Conservation (phyloP, 257 asterid species). For the Galeopsis tetrahit region DNA sequence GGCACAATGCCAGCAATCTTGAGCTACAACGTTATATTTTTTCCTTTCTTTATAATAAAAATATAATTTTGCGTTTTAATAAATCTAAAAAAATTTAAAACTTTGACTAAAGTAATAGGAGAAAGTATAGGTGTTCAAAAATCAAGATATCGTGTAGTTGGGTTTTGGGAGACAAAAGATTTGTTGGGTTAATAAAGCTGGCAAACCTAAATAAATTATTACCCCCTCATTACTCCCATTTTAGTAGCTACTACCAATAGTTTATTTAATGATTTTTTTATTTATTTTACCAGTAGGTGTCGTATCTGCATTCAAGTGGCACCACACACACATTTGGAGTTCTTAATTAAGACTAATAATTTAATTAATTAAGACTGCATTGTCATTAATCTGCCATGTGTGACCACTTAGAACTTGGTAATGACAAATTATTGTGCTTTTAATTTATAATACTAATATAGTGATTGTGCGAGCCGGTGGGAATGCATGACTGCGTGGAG, state of each 20-base stretch:
- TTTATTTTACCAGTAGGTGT: slow-evolving; percentile 7
- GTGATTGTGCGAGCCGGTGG: neutral
- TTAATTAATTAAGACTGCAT: slow-evolving; percentile 8
- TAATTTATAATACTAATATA: neutral
- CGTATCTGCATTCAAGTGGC: slow-evolving; percentile 27
- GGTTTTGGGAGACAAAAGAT: slow-evolving; percentile 35
- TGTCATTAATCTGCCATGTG: slow-evolving; percentile 36
- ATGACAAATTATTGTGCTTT: neutral
- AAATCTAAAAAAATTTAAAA: neutral
- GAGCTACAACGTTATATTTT: neutral
- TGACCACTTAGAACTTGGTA: neutral
- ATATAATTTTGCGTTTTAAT: neutral
- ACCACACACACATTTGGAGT: slow-evolving; percentile 19
- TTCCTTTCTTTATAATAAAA: neutral
- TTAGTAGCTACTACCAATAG: neutral
- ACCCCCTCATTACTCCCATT: slow-evolving; percentile 8
- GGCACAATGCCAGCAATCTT: slow-evolving; percentile 28
- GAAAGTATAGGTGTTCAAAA: slow-evolving; percentile 9
- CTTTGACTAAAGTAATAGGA: neutral
- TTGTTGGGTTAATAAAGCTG: slow-evolving; percentile 34
- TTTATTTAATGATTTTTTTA: neutral
- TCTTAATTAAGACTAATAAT: slow-evolving; percentile 20
- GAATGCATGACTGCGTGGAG: no score
- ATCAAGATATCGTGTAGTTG: slow-evolving; percentile 34
- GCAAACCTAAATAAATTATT: slow-evolving; percentile 21